phyloP scores from a whole-genome alignment of 345 rosid species.

The Jatropha curcas region DNA sequence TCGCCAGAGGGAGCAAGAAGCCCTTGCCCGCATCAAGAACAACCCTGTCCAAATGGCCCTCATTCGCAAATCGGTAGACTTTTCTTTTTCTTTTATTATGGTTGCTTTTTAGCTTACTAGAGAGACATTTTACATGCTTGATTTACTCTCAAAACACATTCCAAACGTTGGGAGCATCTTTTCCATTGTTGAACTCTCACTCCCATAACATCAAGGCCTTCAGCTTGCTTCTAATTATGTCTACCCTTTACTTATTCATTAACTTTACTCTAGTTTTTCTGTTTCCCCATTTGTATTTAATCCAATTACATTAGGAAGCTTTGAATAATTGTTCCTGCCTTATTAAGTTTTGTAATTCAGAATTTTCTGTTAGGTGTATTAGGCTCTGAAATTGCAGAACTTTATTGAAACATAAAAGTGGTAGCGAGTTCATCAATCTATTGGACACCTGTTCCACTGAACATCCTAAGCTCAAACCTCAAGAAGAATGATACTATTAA shows the following conservation, averaged over 20 bases:
- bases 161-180: background rate
- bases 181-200: background rate
- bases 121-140: background rate
- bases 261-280: background rate
- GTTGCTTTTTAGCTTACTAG: too few species aligned
- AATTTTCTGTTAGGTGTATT: background rate
- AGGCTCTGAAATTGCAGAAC: background rate
- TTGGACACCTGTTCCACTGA: background rate
- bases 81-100: background rate
- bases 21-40: conserved; percentile 88
- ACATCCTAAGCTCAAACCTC: background rate
- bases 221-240: background rate
- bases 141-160: background rate
- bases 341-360: background rate
- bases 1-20: conserved; percentile 94
- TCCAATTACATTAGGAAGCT: background rate
- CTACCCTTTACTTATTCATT: background rate
- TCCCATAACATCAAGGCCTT: background rate
- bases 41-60: conserved; percentile 91
- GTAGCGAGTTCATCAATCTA: too few species aligned
- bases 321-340: background rate
- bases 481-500: too few species aligned
- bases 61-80: conserved; percentile 79
- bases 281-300: too few species aligned
- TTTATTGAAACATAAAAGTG: too few species aligned